Conservation (phyloP, 2,329 filamentous ascomycete genomes). For the Fusarium chuoi region DNA sequence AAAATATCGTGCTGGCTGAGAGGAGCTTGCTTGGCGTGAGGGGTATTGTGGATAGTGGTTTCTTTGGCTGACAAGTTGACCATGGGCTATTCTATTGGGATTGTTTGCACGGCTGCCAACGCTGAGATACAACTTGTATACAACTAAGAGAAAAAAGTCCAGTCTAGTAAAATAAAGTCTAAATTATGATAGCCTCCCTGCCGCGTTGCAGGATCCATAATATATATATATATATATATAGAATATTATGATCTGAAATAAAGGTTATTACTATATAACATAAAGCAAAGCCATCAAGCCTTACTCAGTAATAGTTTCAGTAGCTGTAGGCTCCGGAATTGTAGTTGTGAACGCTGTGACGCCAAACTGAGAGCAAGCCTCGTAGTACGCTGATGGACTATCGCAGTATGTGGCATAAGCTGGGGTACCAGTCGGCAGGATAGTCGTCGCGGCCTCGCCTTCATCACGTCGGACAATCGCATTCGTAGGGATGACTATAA, state of each 20-base stretch:
- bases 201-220: no score
- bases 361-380: neutral
- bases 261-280: neutral
- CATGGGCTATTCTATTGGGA: accelerated
- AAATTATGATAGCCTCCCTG: neutral
- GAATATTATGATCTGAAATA: neutral
- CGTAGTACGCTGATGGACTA: neutral
- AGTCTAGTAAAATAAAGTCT: no score
- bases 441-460: neutral
- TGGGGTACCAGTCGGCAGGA: accelerated
- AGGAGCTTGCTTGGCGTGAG: neutral
- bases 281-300: accelerated
- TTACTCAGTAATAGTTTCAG: accelerated
- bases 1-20: accelerated
- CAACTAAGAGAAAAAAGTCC: no score
- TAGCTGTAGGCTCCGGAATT: neutral
- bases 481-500: neutral
- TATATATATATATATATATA: no score
- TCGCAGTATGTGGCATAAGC: neutral
- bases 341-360: neutral
- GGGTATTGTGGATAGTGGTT: neutral
- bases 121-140: neutral
- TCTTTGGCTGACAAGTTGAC: neutral
- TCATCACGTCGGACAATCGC: neutral
- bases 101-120: neutral